Conservation (phyloP, 257 asterid genomes). For the Salvia hispanica region DNA sequence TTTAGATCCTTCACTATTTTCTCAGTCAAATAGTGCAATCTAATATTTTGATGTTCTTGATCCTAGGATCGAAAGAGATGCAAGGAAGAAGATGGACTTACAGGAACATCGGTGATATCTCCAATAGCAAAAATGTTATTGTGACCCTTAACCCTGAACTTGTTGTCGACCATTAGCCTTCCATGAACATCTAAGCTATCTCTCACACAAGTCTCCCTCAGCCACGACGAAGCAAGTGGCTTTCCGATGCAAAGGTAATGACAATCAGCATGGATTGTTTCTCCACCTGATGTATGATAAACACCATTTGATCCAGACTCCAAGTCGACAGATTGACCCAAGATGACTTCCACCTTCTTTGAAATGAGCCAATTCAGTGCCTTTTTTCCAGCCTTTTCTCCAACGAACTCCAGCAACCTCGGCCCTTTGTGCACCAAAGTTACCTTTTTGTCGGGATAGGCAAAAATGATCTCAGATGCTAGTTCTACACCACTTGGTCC, state of each 20-base stretch:
- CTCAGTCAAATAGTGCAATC: not conserved
- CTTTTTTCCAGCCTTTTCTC: conserved; percentile 66
- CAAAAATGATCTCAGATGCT: conserved; percentile 73
- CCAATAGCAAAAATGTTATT: conserved; percentile 69
- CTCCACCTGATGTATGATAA: conserved; percentile 68
- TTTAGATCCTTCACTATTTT: conserved; percentile 4
- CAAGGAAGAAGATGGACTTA: conserved; percentile 42
- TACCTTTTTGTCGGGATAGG: conserved; percentile 82
- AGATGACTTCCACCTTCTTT: conserved; percentile 72
- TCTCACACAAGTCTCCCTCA: conserved; percentile 49
- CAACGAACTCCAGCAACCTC: conserved; percentile 67
- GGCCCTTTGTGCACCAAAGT: conserved; percentile 73
- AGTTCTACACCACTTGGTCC: conserved; percentile 94
- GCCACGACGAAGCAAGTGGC: conserved; percentile 78
- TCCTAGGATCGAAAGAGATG: not conserved
- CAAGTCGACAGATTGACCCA: conserved; percentile 63
- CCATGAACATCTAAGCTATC: conserved; percentile 63
- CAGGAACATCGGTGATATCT: conserved; percentile 73
- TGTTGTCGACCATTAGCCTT: conserved; percentile 61
- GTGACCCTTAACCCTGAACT: conserved; percentile 68
- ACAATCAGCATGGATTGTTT: conserved; percentile 69
- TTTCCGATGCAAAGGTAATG: conserved; percentile 66
- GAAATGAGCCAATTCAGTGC: conserved; percentile 70
- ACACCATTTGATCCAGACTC: conserved; percentile 47
- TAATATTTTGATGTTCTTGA: not conserved